Base-by-base conservation (phyloP, 352 stramenopile species). In the Globisporangium solare region DNA sequence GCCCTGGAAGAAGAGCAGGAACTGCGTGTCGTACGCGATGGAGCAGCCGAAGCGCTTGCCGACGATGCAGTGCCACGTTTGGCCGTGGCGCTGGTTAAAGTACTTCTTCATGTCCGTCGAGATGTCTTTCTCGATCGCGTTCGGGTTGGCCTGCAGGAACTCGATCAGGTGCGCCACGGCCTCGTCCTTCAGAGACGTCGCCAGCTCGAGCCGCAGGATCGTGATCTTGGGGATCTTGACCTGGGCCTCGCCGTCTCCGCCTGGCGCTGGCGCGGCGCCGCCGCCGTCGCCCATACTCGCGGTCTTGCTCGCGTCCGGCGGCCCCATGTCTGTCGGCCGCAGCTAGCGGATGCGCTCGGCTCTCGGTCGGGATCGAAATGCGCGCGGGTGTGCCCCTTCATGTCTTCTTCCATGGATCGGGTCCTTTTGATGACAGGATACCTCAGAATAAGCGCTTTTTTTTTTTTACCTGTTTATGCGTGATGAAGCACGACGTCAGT, bases 61-160 rank as follows among this genome's bases (percentile, higher is more conserved):
- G 6, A 94, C 85, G 74, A 98, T 98, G 61, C 94, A 97, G 69
- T 98, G 94, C 92, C 92, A 98, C 37, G 91, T 98, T 21, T 86
- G 88, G 39, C 81, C 85, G 70, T 96, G 92, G 62, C 96, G 97
- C 68, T 98, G 97, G 74, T 99, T 96, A 68, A 99, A 99, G 74
- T 98, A 97, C 72, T 99, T 99, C 71, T 99, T 99, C 72, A 99
- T 98, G 66, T 98, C 98, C 24, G 96, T 97, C 32, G 97, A 95
- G 61, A 99, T 97, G 70, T 99, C 96, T 76, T 63, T 63, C 32
- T 63, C 56, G 35, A 63, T 63, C 40, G 68, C 68, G 20, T 63
- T 69, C 22, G 67, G 64, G 6, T 66, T 81, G 24, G 62, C 52
- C 32, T 71, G 68, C 45, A 80, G 14, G 42, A 64, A 67, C 61